Percentiles rank a stretch among this genome's conserved stretches.
These are phyloP conservation scores for Monosporascus sp. DNA, from an alignment of 2,329 filamentous ascomycete genomes.

Conservation along the genomic window DNA sequence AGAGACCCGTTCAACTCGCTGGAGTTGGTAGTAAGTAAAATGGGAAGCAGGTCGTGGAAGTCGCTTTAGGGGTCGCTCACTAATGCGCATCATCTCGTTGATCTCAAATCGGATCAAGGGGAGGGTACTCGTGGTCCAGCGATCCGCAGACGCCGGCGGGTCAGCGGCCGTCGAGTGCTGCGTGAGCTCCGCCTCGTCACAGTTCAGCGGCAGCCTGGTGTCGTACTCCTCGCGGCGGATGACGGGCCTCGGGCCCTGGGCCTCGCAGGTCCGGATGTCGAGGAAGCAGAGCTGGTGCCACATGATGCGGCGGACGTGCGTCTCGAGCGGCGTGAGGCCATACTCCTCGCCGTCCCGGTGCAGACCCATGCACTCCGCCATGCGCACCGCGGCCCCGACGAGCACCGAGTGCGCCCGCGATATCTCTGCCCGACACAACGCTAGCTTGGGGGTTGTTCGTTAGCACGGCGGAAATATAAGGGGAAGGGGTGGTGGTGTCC, in stretches of 20 bases:
- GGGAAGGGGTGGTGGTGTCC: not conserved
- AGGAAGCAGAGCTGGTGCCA: constrained; percentile 78
- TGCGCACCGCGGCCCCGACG: constrained; percentile 64
- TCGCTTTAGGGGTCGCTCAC: not conserved
- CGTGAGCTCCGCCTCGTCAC: constrained; percentile 60
- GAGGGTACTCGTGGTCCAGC: constrained; percentile 65
- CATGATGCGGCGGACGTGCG: constrained; percentile 63
- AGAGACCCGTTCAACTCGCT: too few species aligned
- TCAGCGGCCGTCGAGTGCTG: constrained; percentile 22
- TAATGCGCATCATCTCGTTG: constrained; percentile 64
- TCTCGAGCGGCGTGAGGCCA: constrained; percentile 60
- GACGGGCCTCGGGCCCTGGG: constrained; percentile 64
- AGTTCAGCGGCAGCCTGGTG: constrained; percentile 65
- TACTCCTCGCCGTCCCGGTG: constrained; percentile 66
- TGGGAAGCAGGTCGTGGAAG: not conserved
- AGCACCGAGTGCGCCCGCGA: constrained; percentile 69
- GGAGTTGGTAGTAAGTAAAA: too few species aligned
- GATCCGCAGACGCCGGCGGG: constrained; percentile 39
- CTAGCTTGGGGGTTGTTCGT: constrained; percentile 43
- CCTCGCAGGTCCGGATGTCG: constrained; percentile 69
- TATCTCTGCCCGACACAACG: constrained; percentile 65
- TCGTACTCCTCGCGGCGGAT: constrained; percentile 73
- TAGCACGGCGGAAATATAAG: constrained; percentile 8
- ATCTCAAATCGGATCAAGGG: constrained; percentile 65
- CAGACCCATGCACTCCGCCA: constrained; percentile 73